Conservation (phyloP, 1,139 yeast genomes). For the Wickerhamomyces sp. region DNA sequence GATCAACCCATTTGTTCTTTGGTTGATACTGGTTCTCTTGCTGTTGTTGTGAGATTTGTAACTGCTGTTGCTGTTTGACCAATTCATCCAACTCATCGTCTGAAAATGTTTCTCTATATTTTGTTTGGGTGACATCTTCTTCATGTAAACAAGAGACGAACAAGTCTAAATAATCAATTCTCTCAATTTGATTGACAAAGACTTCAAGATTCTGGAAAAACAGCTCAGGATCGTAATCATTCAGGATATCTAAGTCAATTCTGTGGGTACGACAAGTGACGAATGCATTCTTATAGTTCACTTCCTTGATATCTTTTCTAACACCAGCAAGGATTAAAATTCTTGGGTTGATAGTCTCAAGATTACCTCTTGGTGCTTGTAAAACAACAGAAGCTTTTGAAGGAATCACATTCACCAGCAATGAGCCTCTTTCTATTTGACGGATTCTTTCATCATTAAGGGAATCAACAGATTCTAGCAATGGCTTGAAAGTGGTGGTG, state of each 20-base stretch:
- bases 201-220: slow-evolving; percentile 59
- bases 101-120: slow-evolving; percentile 67
- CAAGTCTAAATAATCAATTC: slow-evolving; percentile 75
- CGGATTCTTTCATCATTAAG: slow-evolving; percentile 75
- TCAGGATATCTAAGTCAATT: slow-evolving; percentile 82
- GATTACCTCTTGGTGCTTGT: slow-evolving; percentile 94
- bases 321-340: slow-evolving; percentile 87
- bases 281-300: slow-evolving; percentile 68
- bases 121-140: slow-evolving; percentile 80
- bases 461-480: slow-evolving; percentile 31
- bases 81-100: slow-evolving; percentile 29
- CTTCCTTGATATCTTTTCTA: slow-evolving; percentile 55
- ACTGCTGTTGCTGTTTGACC: slow-evolving; percentile 25
- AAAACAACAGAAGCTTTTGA: slow-evolving; percentile 77
- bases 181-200: slow-evolving; percentile 69
- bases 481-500: slow-evolving; percentile 33
- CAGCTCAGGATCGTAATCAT: slow-evolving; percentile 75
- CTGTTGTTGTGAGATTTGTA: slow-evolving; percentile 22
- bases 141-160: slow-evolving; percentile 83
- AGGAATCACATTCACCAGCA: slow-evolving; percentile 76
- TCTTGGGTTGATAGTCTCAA: slow-evolving; percentile 91
- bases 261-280: slow-evolving; percentile 84
- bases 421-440: slow-evolving; percentile 85
- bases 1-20: slow-evolving; percentile 33
- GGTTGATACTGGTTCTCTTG: slow-evolving; percentile 26